Base-by-base conservation (phyloP, 306 rosid genomes). In the Rosa lucieae region DNA sequence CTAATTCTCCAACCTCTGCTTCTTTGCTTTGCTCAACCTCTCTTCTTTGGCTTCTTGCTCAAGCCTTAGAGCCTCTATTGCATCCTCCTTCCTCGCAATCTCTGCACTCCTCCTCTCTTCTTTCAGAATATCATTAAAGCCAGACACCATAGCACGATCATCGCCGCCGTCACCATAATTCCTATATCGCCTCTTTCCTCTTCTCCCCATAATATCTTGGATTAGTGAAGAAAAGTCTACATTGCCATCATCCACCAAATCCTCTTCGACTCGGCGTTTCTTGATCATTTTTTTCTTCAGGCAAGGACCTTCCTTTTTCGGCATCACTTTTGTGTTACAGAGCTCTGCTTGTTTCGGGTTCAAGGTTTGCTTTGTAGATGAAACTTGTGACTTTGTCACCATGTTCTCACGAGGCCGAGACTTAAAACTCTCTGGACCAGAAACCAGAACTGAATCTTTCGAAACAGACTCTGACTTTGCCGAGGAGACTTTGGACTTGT, bases 61-160 rank as follows among this genome's bases (percentile, higher is more conserved):
- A 66, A 46, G 39, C 62, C 4, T 35, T 14, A 47, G n/a, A 2
- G 29, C n/a, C 39, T 76, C 79, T 46, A 20, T 18, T 47, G 35
- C 72, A 35, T 76, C 79, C 20, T 76, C 79, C 62, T 47, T 3
- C 21, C 61, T 76, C 0, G 49, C 63, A 0, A 63, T 47, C 52
- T 11, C 32, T 47, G 48, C 79, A 63, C 79, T 74, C 62, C 8
- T 43, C 43, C 4, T 32, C 72, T 76, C 79, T 32, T 63, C 79
- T 48, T 26, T 6, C 20, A 44, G 2, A n/a, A 76, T 76, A 20
- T 63, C 72, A 7, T 7, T 18, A 11, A 76, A 63, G 47, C 29
- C 68, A 23, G 63, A 47, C 17, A 47, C 79, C 79, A 63, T 76
- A 7, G 15, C 20, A 43, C 46, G 32, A 17, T 37, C 12, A 8